Base-by-base conservation (phyloP, 2,329 filamentous ascomycete genomes). In the Apiospora arundinis region DNA sequence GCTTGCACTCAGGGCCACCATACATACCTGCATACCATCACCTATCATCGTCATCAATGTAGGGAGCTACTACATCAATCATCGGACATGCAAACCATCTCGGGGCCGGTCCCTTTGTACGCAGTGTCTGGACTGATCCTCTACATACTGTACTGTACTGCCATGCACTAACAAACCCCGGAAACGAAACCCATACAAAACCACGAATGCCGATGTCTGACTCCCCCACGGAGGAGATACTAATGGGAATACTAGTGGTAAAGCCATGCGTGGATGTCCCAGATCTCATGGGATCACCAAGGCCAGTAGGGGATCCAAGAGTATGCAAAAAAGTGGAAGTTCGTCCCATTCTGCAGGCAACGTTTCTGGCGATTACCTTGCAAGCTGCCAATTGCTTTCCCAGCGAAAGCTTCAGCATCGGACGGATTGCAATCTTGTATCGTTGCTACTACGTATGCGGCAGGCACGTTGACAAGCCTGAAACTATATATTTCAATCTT, bases 171-270 rank as follows among this genome's bases (percentile, higher is more conserved):
- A 60, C 21, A 14, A 40, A n/a, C 11, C 32, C 56, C 56, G 32
- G 56, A n/a, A 63, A 63, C 56, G 56, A 40, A 63, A 63, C 56
- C 56, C 32, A 40, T 63, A 9, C 32, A 40, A 63, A 63, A 40
- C 32, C 56, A n/a, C 32, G 9, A 63, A 40, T 63, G 56, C 32
- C 56, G 56, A 14, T 63, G 14, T 32, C 40, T 63, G 56, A 63
- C 18, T 40, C 9, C n/a, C n/a, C 18, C 40, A 32, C 25, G 2
- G n/a, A 32, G 1, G 2, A 11, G 16, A 32, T 56, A 32, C 49
- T 21, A 32, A 21, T 6, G 23, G 32, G 16, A 32, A 32, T 16
- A 32, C 14, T 56, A n/a, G n/a, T n/a, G n/a, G n/a, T n/a, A n/a
- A n/a, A n/a, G n/a, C n/a, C n/a, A 25, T 32, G 52, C 28, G 18